Conservation (phyloP, 352 stramenopile genomes). For the Globisporangium ultimum region DNA sequence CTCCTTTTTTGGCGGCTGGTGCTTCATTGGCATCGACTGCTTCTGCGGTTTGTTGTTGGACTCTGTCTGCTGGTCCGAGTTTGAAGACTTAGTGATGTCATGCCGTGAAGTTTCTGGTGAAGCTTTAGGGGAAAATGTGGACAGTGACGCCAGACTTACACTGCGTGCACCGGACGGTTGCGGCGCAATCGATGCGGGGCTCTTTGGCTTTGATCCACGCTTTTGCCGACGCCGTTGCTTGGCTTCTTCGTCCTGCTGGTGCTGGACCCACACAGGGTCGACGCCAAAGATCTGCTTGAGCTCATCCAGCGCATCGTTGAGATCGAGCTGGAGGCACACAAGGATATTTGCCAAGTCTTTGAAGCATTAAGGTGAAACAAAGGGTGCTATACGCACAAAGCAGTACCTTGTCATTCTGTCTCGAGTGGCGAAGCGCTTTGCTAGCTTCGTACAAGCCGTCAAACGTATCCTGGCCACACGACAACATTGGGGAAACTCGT, state of each 20-base stretch:
- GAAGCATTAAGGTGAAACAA: too few species aligned
- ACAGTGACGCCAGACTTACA: too few species aligned
- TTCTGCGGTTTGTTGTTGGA: constrained; percentile 1
- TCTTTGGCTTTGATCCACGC: constrained; percentile 19
- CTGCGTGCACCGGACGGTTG: too few species aligned
- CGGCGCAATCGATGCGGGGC: neutral
- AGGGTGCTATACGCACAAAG: neutral
- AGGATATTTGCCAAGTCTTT: too few species aligned
- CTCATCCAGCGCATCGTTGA: constrained; percentile 53
- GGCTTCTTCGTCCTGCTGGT: constrained; percentile 30
- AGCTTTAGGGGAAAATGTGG: too few species aligned
- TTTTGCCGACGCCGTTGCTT: constrained; percentile 35
- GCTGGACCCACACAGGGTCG: constrained; percentile 50
- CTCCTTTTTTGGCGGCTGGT: too few species aligned
- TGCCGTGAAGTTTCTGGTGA: constrained; percentile 1
- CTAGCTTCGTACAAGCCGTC: constrained; percentile 31
- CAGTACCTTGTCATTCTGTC: constrained; percentile 35
- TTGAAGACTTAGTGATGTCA: neutral
- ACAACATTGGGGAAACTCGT: neutral
- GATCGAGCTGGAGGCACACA: constrained; percentile 18
- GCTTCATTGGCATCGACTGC: too few species aligned
- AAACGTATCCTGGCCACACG: constrained; percentile 30
- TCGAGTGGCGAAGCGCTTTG: constrained; percentile 38
- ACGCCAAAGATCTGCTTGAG: constrained; percentile 52
- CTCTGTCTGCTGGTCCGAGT: neutral